These are phyloP conservation scores for Zygosaccharomyces sapae DNA, from an alignment of 1,139 yeast genomes.

Conservation along the genomic window DNA sequence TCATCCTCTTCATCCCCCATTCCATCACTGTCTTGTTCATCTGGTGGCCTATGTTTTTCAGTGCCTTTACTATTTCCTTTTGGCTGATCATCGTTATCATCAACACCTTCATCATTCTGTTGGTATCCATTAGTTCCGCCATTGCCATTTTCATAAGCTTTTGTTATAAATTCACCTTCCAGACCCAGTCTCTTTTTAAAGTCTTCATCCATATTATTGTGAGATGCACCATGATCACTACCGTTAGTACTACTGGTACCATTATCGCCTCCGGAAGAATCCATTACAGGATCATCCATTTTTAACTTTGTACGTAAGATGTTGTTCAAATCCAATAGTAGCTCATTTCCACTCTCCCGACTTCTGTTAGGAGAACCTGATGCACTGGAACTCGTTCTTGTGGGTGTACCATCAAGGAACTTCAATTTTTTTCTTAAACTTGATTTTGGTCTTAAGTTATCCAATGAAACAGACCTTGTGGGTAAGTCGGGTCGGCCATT, in stretches of 20 bases:
- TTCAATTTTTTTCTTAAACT: slow-evolving; percentile 10
- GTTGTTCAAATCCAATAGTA: slow-evolving; percentile 25
- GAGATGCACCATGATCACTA: slow-evolving; percentile 1
- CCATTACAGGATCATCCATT: slow-evolving; percentile 7
- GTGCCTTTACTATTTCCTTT: not conserved
- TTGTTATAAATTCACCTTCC: slow-evolving; percentile 15
- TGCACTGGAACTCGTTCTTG: slow-evolving; percentile 7
- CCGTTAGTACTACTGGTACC: slow-evolving; percentile 5
- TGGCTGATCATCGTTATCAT: slow-evolving; percentile 5
- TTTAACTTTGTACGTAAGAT: slow-evolving; percentile 26
- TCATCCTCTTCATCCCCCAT: slow-evolving; percentile 22
- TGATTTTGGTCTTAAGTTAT: slow-evolving; percentile 17
- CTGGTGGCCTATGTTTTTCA: slow-evolving; percentile 9
- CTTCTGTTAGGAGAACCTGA: slow-evolving; percentile 8
- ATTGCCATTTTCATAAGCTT: slow-evolving; percentile 13
- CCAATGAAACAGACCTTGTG: slow-evolving; percentile 21
- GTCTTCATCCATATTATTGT: slow-evolving; percentile 7
- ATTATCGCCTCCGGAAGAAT: slow-evolving; percentile 1
- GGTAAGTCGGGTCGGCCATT: slow-evolving; percentile 12
- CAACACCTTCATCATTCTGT: slow-evolving; percentile 10
- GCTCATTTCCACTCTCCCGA: slow-evolving; percentile 25
- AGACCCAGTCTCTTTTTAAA: slow-evolving; percentile 16
- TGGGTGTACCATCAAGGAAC: slow-evolving; percentile 20
- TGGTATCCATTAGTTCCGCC: slow-evolving; percentile 8
- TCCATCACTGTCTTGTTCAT: slow-evolving; percentile 17